These are phyloP conservation scores for Lachancea sp. DNA, from an alignment of 805 yeast species.

Conservation along the genomic window DNA sequence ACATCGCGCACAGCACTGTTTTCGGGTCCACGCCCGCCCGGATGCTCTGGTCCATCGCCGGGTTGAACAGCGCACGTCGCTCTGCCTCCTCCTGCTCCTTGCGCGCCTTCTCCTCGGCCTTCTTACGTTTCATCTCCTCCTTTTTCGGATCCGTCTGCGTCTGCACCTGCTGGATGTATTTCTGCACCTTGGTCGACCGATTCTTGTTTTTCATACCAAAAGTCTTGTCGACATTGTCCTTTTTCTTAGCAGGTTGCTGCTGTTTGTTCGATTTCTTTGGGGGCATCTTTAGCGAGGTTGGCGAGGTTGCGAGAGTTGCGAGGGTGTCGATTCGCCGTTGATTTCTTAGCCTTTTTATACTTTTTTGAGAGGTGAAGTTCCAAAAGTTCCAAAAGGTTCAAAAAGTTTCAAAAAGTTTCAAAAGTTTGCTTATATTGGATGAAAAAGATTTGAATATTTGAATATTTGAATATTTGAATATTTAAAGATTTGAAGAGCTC, in stretches of 20 bases:
- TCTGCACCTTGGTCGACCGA: constrained; percentile 86
- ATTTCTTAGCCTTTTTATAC: neutral
- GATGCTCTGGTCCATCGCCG: constrained; percentile 61
- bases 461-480: neutral
- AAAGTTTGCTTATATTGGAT: no score
- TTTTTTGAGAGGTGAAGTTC: neutral
- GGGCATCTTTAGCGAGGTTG: no score
- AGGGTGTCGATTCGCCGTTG: no score
- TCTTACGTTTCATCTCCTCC: constrained; percentile 67
- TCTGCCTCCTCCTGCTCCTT: constrained; percentile 85
- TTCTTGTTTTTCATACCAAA: constrained; percentile 95
- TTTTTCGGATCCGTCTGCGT: constrained; percentile 54
- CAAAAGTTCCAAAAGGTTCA: no score
- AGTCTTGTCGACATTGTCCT: constrained; percentile 80
- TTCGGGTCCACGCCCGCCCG: constrained; percentile 98
- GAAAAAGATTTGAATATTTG: neutral
- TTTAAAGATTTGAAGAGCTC: neutral
- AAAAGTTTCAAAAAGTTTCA: no score
- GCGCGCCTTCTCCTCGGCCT: constrained; percentile 77
- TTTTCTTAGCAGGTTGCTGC: constrained; percentile 47
- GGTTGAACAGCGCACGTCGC: constrained; percentile 69
- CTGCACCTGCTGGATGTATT: constrained; percentile 62
- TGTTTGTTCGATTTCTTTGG: constrained; percentile 49
- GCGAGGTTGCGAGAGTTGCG: no score
- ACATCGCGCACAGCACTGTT: constrained; percentile 81